Evolutionary conservation across 345 rosid species (phyloP).

Genomic region (Eucalyptus shirleyi): DNA sequence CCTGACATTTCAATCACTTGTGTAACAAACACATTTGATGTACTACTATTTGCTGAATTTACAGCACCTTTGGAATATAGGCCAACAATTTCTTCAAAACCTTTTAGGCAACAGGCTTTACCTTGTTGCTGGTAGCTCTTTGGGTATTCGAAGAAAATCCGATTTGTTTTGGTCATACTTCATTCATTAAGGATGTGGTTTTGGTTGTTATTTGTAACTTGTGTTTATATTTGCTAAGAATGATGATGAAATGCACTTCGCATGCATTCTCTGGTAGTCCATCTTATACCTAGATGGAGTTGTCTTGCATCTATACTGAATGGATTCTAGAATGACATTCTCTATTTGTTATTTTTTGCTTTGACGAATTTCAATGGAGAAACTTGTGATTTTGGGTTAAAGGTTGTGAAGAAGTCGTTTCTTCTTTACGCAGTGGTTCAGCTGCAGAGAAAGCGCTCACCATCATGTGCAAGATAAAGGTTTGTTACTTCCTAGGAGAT

Average conservation of each 20-base stretch:
- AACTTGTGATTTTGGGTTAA: slow-evolving; percentile 41
- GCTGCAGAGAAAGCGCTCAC: slow-evolving; percentile 58
- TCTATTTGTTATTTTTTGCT: not conserved
- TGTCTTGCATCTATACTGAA: not conserved
- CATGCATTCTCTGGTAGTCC: not conserved
- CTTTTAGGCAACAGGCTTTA: not conserved
- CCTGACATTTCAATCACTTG: not conserved
- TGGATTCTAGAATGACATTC: not conserved
- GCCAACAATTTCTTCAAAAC: not conserved
- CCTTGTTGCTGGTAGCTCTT: not conserved
- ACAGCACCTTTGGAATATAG: not conserved
- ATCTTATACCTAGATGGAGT: not conserved
- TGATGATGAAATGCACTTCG: too few relatives aligned
- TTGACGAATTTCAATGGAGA: not conserved
- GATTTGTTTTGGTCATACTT: not conserved
- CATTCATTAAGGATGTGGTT: not conserved
- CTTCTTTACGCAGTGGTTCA: slow-evolving; percentile 84
- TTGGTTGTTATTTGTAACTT: not conserved
- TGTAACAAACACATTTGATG: not conserved
- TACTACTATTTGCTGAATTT: not conserved
- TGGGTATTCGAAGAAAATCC: not conserved
- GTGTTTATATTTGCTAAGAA: not conserved
- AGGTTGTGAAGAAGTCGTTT: slow-evolving; percentile 58
- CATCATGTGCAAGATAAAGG: slow-evolving; percentile 67
- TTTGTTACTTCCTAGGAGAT: slow-evolving; percentile 73